These are phyloP conservation scores for Botryotinia globosa DNA, from an alignment of 2,329 filamentous ascomycete species.

Conservation along the genomic window DNA sequence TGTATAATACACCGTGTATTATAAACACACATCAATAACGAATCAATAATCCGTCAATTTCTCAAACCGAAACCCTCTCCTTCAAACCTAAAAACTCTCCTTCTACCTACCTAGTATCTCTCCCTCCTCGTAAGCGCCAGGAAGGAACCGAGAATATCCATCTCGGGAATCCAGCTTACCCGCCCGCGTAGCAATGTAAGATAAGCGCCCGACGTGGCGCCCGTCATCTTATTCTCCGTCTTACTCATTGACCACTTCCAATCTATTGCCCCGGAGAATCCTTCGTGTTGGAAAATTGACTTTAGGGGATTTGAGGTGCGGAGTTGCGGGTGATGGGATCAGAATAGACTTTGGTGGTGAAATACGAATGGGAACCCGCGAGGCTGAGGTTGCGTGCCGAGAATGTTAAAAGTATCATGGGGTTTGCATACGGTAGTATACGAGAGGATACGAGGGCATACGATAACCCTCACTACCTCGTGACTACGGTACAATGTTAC, in stretches of 20 bases:
- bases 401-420: background rate
- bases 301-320: background rate
- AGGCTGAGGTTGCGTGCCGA: background rate
- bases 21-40: background rate
- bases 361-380: background rate
- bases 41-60: background rate
- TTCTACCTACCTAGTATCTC: background rate
- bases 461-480: background rate
- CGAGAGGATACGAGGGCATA: background rate
- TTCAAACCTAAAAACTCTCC: background rate
- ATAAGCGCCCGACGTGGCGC: background rate
- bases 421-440: background rate
- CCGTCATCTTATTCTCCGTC: background rate
- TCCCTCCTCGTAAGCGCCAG: background rate
- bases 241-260: background rate
- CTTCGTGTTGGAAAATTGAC: background rate
- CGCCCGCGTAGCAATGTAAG: background rate
- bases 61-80: background rate
- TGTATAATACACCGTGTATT: no score
- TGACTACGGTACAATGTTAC: background rate
- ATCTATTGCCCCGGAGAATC: background rate
- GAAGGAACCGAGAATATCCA: background rate
- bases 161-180: background rate
- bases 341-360: background rate
- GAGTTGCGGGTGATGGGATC: background rate